Evolutionary conservation across 495 filamentous ascomycete genomes (phyloP).

Genomic region (Talaromyces borbonicus): DNA sequence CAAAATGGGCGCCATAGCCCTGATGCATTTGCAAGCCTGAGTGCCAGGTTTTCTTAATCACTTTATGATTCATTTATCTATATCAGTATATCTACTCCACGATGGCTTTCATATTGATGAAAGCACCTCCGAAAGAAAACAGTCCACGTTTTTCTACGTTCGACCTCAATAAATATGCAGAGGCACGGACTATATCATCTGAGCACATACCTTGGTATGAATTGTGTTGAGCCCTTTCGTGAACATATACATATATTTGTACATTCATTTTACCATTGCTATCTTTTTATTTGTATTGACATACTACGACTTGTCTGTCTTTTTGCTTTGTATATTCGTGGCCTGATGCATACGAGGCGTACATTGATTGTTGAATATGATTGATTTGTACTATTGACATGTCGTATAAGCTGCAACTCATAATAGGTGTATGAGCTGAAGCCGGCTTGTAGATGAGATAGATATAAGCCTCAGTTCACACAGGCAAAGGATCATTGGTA

Average conservation of each 20-base stretch:
- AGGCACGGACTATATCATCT: not conserved
- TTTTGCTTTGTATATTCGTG: not conserved
- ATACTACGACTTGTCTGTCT: not conserved
- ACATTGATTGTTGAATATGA: conserved; percentile 4
- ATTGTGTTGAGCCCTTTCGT: not conserved
- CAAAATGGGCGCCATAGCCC: conserved; percentile 82
- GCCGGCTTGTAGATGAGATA: too few species aligned
- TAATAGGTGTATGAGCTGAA: too few species aligned
- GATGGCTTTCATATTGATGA: not conserved
- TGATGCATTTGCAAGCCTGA: conserved; percentile 94
- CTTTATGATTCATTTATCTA: conserved; percentile 5
- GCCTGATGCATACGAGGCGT: conserved; percentile 1
- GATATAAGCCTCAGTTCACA: too few species aligned
- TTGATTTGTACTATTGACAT: conserved; percentile 2
- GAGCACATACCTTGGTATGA: not conserved
- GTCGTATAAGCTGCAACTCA: too few species aligned
- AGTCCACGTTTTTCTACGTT: not conserved
- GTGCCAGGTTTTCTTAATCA: conserved; percentile 44
- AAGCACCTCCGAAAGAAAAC: not conserved
- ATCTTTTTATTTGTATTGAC: not conserved
- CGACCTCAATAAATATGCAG: not conserved
- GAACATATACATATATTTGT: conserved; percentile 2
- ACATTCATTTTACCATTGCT: not conserved
- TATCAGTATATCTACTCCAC: conserved; percentile 3
- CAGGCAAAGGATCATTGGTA: too few species aligned